Base-by-base conservation (phyloP, 2,329 filamentous ascomycete species). In the Aspergillus amoenus region DNA sequence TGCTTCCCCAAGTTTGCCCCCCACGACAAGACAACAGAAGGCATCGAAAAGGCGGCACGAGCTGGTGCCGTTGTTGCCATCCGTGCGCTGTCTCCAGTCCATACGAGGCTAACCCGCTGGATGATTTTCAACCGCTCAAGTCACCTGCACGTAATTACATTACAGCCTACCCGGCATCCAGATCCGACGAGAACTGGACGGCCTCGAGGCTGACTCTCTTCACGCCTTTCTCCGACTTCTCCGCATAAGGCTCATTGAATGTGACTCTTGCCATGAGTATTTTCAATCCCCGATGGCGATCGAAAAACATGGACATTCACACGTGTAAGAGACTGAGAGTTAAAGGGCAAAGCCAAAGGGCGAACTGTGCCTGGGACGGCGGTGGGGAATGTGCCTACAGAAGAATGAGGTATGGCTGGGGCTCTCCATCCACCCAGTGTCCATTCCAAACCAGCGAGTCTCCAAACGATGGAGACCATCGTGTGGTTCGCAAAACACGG, bases 71-170 rank as follows among this genome's bases (percentile, higher is more conserved):
- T 40, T 17, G 24, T 57, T 49, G 30, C 39, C 43, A 49, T 43
- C 43, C 55, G 49, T 53, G 49, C 49, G 48, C 17, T 15, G 41
- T n/a, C 21, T 15, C 18, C 9, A 12, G 17, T 45, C 42, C 32
- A 53, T 53, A 40, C 43, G 51, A 53, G 18, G 27, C 8, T 9
- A 30, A 30, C 27, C 27, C 3, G 27, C 9, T 30, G 9, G 27
- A 37, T 13, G 12, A 37, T 13, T 37, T 15, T 15, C 34, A 37
- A 37, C 34, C 34, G 34, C 34, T 30, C 34, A 5, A 37, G 56
- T 56, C 47, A 56, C 55, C 40, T 47, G 41, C 41, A 21, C 30
- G 57, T 60, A 61, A 60, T 57, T 58, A 57, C 55, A 53, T 44
- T 59, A 59, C 52, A 27, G 27, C 15, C 34, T 46, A 45, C 21